Percentiles rank a stretch among this genome's conserved stretches.
Evolutionary conservation across 176 grass and related monocot genomes (phyloP).

Genomic region (Oryza australiensis): DNA sequence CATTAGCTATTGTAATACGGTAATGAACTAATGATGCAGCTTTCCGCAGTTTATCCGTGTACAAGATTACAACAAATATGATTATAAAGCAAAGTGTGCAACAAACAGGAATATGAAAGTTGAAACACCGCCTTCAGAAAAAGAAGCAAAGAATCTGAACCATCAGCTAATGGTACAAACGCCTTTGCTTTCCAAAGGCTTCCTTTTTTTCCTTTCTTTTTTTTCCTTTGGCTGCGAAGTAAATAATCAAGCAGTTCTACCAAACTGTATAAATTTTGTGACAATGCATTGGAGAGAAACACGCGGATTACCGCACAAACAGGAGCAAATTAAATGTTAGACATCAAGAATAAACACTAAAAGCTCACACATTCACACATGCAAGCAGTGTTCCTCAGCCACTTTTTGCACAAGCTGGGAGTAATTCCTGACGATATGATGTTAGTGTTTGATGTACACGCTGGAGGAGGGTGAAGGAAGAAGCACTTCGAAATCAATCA

Average conservation of each 20-base stretch:
- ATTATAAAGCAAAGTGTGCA: background rate
- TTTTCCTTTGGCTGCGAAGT: background rate
- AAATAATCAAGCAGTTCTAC: background rate
- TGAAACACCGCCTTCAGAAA: background rate
- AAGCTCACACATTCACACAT: slow-evolving; percentile 4
- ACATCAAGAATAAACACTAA: background rate
- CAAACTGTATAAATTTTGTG: background rate
- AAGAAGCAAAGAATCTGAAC: background rate
- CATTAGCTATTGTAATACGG: background rate
- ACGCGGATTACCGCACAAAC: background rate
- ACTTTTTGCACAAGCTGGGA: slow-evolving; percentile 8
- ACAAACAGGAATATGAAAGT: background rate
- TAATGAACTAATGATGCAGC: background rate
- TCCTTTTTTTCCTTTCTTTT: too few species aligned
- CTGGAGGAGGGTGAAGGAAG: background rate
- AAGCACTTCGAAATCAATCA: background rate
- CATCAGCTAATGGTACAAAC: slow-evolving; percentile 2
- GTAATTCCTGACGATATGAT: slow-evolving; percentile 31
- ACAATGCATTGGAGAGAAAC: background rate
- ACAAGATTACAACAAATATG: background rate
- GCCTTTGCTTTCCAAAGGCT: background rate
- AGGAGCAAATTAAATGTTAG: background rate
- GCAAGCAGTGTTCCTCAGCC: background rate
- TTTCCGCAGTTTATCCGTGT: background rate
- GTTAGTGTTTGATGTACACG: slow-evolving; percentile 55